These are phyloP conservation scores for Pilatotrama ljubarskyi DNA, from an alignment of 768 basidiomycete species.

Conservation along the genomic window DNA sequence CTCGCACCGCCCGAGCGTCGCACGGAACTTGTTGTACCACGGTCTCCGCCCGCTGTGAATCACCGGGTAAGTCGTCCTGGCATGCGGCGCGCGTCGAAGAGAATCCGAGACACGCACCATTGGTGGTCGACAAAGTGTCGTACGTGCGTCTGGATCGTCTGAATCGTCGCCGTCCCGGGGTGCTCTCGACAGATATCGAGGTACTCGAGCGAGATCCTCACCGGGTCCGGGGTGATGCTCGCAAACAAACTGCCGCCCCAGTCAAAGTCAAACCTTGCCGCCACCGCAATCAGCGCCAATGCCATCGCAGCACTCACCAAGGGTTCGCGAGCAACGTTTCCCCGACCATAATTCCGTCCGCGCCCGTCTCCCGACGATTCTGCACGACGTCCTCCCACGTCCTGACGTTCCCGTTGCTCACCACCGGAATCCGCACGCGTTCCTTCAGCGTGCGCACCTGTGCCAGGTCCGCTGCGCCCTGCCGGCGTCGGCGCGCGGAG, in stretches of 20 bases:
- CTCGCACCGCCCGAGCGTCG: constrained; percentile 19
- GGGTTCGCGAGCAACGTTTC: constrained; percentile 77
- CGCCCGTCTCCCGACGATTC: constrained; percentile 57
- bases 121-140: constrained; percentile 68
- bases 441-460: constrained; percentile 59
- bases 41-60: constrained; percentile 26
- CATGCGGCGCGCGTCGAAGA: background rate
- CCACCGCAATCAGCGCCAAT: no score
- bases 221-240: constrained; percentile 56
- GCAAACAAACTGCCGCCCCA: constrained; percentile 67
- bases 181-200: constrained; percentile 57
- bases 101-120: constrained; percentile 46
- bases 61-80: background rate
- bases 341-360: constrained; percentile 81
- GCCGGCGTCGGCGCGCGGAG: constrained; percentile 65
- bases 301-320: constrained; percentile 58
- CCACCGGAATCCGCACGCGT: constrained; percentile 52
- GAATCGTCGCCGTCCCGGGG: constrained; percentile 46
- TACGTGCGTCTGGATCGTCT: constrained; percentile 62
- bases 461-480: constrained; percentile 68
- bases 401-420: constrained; percentile 82
- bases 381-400: constrained; percentile 52
- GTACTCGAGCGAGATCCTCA: constrained; percentile 69
- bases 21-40: constrained; percentile 31
- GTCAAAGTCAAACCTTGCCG: no score